Evolutionary conservation across 2,329 filamentous ascomycete genomes (phyloP), one percentile per base, ranked within the genome.

Genomic region (Didymella glomerata): DNA sequence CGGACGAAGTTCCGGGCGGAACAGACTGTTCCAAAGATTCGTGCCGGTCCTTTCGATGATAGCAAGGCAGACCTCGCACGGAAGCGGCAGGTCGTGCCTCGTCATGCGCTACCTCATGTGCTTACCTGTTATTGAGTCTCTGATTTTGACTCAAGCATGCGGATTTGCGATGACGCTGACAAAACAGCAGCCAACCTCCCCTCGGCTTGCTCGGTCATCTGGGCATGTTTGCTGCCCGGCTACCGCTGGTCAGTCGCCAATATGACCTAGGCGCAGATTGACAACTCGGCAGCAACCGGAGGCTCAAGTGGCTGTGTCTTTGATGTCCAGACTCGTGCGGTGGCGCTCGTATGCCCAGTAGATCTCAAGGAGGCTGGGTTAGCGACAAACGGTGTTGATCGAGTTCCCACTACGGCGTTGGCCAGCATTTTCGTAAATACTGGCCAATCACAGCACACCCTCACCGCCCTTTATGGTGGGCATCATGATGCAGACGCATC

Each of bases 381-480:
- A 56, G 56, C 62, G 65, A 61, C 52, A 56, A 54, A 62, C 60
- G 60, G 54, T 62, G 62, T 58, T 64, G 68, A 66, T 56, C 53
- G 48, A 65, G 42, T 46, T 60, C 45, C 60, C 41, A 55, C 59
- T 64, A 65, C 46, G 55, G 63, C 51, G 63, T 63, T 65, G 63
- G 63, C 69, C 60, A 70, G 60, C 66, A 70, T 64, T 66, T 65
- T 56, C 18, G 45, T 27, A 55, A 57, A 57, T 61, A 51, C 50
- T 48, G 63, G 44, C 74, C 73, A 77, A 77, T 75, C 51, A 68
- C 53, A 63, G 54, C 28, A 27, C 50, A 66, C 62, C 59, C 66
- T 64, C 75, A 77, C 75, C 75, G 75, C 75, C 64, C 70, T 68
- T 76, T 73, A 63, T 56, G 50, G 61, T 65, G 54, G 64, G 64